Evolutionary conservation across 179 eudicot species (phyloP).

Genomic region (Vitellaria paradoxa): DNA sequence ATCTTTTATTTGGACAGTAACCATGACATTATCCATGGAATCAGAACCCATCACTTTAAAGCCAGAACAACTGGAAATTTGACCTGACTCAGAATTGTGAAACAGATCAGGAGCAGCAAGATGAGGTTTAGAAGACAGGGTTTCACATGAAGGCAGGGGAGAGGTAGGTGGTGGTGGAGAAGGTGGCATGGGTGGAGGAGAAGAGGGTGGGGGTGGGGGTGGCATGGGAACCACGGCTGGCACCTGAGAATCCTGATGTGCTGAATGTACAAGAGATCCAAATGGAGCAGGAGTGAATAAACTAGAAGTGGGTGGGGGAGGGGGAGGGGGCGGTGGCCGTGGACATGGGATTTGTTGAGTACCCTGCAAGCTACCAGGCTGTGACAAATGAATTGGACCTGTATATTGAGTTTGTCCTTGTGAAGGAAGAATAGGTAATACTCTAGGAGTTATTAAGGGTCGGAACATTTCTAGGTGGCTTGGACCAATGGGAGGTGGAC

Average conservation of each 20-base stretch:
- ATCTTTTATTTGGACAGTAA: conserved; percentile 17
- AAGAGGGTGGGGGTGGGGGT: conserved; percentile 41
- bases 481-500: conserved; percentile 11
- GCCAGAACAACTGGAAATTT: conserved; percentile 17
- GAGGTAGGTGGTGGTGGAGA: conserved; percentile 43
- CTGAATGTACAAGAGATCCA: conserved; percentile 26
- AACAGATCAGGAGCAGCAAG: conserved; percentile 21
- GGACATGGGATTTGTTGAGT: conserved; percentile 24
- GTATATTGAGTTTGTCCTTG: conserved; percentile 38
- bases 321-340: conserved; percentile 27
- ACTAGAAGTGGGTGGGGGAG: conserved; percentile 25
- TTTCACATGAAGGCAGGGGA: conserved; percentile 21
- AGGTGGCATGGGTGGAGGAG: conserved; percentile 53
- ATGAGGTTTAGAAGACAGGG: conserved; percentile 15
- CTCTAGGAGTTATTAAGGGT: conserved; percentile 27
- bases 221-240: conserved; percentile 24
- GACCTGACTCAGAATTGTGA: conserved; percentile 18
- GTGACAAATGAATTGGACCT: conserved; percentile 22
- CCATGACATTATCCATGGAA: conserved; percentile 23
- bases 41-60: conserved; percentile 15
- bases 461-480: conserved; percentile 7
- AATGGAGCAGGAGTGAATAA: conserved; percentile 27
- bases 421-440: conserved; percentile 38
- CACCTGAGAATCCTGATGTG: conserved; percentile 18
- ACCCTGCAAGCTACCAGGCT: conserved; percentile 25